A percentile compares a stretch with the other conserved stretches of the same genome.
These are phyloP conservation scores for Nasturtium officinale DNA, from an alignment of 345 rosid species.

Conservation along the genomic window DNA sequence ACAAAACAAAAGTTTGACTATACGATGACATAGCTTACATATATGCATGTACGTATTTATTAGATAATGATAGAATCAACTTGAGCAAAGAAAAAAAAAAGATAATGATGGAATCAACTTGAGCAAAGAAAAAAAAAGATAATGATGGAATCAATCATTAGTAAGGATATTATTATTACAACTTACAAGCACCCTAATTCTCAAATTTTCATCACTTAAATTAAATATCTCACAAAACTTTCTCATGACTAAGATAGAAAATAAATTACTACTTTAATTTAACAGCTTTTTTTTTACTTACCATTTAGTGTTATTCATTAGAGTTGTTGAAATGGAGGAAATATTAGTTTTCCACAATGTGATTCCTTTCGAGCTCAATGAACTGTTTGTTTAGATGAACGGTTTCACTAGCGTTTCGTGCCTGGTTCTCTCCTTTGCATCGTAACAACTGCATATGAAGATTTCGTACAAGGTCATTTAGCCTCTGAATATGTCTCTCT, in stretches of 20 bases:
- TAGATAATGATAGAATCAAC: slow-evolving; percentile 5
- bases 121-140: neutral
- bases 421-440: slow-evolving; percentile 55
- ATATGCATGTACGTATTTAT: neutral
- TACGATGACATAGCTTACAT: neutral
- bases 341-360: slow-evolving; percentile 57
- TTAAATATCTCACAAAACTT: slow-evolving; percentile 24
- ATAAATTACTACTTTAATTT: no score
- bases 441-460: slow-evolving; percentile 61
- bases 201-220: neutral
- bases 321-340: slow-evolving; percentile 17
- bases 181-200: neutral
- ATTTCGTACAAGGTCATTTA: slow-evolving; percentile 67
- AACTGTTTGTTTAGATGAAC: slow-evolving; percentile 47
- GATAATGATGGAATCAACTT: slow-evolving; percentile 1
- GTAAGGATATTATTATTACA: neutral
- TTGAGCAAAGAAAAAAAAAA: no score
- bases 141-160: neutral
- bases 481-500: slow-evolving; percentile 80
- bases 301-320: slow-evolving; percentile 3
- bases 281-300: no score
- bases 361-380: slow-evolving; percentile 62
- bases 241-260: slow-evolving; percentile 6
- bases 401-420: slow-evolving; percentile 45
- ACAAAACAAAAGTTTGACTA: slow-evolving; percentile 26